Base-by-base conservation (phyloP, 805 yeast genomes). In the Suhomyces sp. region DNA sequence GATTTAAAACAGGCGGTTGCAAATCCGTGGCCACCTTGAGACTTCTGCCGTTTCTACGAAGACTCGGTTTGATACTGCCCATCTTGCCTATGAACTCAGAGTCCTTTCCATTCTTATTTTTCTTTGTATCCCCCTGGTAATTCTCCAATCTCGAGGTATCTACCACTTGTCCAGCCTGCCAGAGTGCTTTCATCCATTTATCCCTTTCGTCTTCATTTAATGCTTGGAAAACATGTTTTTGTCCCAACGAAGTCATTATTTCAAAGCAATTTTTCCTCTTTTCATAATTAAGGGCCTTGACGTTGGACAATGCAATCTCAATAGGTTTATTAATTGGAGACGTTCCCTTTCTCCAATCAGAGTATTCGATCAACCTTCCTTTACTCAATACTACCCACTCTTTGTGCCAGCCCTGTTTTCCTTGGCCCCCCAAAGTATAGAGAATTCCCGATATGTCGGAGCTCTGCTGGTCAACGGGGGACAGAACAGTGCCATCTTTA, bases 361-460 rank as follows among this genome's bases (percentile, higher is more conserved):
- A 78, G 64, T 81, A 90, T 63, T 90, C 94, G 44, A 77, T 74
- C 42, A 90, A 70, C 53, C 77, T 79, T 2, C 93, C 91, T n/a
- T 83, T 81, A 12, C 81, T 78, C 48, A 90, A 72, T 0, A 85
- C 88, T 0, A 90, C 88, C 92, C 96, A 88, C 65, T 87, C 91
- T 61, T 89, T 90, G 66, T 90, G 96, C 97, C 97, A 91, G 3
- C 87, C 86, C 22, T 74, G 80, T 54, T 80, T 81, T 0, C 84
- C 83, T 53, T 81, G 83, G 0, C 86, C 87, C 0, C 85, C 85
- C 36, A 80, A 70, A 1, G 82, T 76, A 60, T 80, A 83, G n/a
- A 84, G 63, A 10, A 83, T 75, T 0, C 87, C 88, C 6, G 73
- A 62, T 51, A 69, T 66, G 44, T 70, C 72, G 5, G 72, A 62